Conservation (phyloP, 176 grass and related monocot species). For the Zoysia japonica region DNA sequence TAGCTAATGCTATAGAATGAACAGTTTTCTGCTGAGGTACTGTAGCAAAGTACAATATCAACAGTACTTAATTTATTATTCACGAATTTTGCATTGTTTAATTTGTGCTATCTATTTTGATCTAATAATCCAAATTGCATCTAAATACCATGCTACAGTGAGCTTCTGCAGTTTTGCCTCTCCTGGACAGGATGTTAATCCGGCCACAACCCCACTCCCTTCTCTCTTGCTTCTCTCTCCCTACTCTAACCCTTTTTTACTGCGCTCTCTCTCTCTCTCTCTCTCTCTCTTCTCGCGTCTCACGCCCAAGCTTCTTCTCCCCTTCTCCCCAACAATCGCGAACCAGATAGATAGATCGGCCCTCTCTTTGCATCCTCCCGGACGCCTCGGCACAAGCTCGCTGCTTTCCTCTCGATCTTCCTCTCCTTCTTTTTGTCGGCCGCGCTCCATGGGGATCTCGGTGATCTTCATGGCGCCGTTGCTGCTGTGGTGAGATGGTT, state of each 20-base stretch:
- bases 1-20: too few relatives aligned
- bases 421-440: not conserved
- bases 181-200: too few relatives aligned
- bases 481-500: conserved; percentile 48
- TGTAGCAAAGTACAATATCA: too few relatives aligned
- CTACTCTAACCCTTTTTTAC: conserved; percentile 54
- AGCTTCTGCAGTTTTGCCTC: too few relatives aligned
- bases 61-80: too few relatives aligned
- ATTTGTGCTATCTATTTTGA: too few relatives aligned
- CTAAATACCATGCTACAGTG: too few relatives aligned
- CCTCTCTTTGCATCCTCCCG: conserved; percentile 32
- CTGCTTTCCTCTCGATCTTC: conserved; percentile 8
- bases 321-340: conserved; percentile 41
- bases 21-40: too few relatives aligned
- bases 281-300: conserved; percentile 3
- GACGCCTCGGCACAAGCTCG: not conserved
- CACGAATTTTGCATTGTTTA: too few relatives aligned
- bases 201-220: not conserved
- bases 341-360: conserved; percentile 50
- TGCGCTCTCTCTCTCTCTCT: not conserved
- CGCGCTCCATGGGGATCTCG: conserved; percentile 27
- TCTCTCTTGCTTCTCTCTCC: conserved; percentile 5
- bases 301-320: conserved; percentile 31
- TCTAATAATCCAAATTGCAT: too few relatives aligned
- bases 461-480: conserved; percentile 41